Evolutionary conservation across 1,284 basidiomycete genomes (phyloP), one percentile per base, ranked within the genome.

Genomic region (Porogramme epimiltina): DNA sequence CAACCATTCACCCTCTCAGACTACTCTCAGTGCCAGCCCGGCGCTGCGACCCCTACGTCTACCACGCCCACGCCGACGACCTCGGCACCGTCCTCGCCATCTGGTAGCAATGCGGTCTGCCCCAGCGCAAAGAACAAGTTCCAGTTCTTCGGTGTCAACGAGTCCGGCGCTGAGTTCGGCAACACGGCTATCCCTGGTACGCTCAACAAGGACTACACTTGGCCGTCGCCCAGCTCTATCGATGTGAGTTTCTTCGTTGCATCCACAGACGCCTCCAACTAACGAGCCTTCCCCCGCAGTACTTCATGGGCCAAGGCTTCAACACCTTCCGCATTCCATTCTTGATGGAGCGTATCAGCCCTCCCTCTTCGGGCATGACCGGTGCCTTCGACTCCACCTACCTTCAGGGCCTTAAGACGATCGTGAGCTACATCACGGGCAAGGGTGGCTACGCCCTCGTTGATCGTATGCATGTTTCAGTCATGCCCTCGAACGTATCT

Each of bases 241-340:
- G 77, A 79, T 61, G 73, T 75, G 54, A 36, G 72, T 60, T 3
- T 15, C 23, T 13, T 25, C 10, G 18, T 16, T 36, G 10, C 22
- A 16, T 41, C 22, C 23, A 31, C 13, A 31, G 28, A 13, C 8
- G 28, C 28, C 13, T 6, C 8, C 6, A 8, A 31, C 28, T 31
- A 13, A 31, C 13, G 6, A 31, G n/a, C 28, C 16, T 37, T 5
- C 70, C 9, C 9, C 8, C n/a, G 34, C 34, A 37, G 34, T 84
- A 70, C 70, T 84, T 86, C 66, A 67, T 81, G 41, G 65, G 62
- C 22, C 66, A 79, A 60, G 82, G 82, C 22, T 78, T 85, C 72
- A 85, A 85, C 69, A 75, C 78, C 18, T 84, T 85, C 80, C 81
- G 82, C 56, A 67, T 85, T 58, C 76, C 82, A 10, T 82, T 85